Evolutionary conservation across 2,329 filamentous ascomycete species (phyloP), one percentile per base, ranked within the genome.

Genomic region (Mollisia scopiformis): DNA sequence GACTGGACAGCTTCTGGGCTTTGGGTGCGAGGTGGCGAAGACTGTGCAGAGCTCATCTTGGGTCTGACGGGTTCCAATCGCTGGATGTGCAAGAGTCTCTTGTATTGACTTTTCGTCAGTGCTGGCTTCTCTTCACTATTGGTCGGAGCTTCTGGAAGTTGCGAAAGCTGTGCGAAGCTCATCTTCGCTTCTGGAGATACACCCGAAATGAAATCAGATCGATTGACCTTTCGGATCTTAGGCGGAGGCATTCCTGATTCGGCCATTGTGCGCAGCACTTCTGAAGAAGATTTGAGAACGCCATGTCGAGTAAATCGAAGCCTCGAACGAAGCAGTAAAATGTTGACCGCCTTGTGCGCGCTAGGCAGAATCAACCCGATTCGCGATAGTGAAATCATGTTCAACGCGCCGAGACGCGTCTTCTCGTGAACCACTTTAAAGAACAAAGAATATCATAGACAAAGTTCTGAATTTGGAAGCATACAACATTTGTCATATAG

Each of bases 201-300:
- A n/a, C n/a, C n/a, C n/a, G n/a, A n/a, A n/a, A n/a, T n/a, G n/a
- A n/a, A n/a, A n/a, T n/a, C n/a, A n/a, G n/a, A n/a, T n/a, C n/a
- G n/a, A n/a, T n/a, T n/a, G 21, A 73, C 43, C 56, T 68, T 72
- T 19, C 69, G 64, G 19, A 72, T 71, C 53, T 74, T 73, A 7
- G 66, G 67, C 39, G 71, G 71, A 11, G 68, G 65, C 46, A 70
- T 70, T 59, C 72, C 67, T 27, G 63, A 59, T 16, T 73, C 72
- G 23, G 64, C 61, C 71, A 73, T 73, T 39, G 41, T 59, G 57
- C 31, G 47, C 28, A 59, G 28, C 8, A 27, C n/a, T 23, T 56
- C 60, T 31, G 49, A 37, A 28, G 19, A 57, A 8, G 33, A 39
- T 52, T 27, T 30, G 14, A 41, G 49, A 57, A 33, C 61, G n/a